Conservation (phyloP, 176 grass and related monocot species). For the Avena insularis region DNA sequence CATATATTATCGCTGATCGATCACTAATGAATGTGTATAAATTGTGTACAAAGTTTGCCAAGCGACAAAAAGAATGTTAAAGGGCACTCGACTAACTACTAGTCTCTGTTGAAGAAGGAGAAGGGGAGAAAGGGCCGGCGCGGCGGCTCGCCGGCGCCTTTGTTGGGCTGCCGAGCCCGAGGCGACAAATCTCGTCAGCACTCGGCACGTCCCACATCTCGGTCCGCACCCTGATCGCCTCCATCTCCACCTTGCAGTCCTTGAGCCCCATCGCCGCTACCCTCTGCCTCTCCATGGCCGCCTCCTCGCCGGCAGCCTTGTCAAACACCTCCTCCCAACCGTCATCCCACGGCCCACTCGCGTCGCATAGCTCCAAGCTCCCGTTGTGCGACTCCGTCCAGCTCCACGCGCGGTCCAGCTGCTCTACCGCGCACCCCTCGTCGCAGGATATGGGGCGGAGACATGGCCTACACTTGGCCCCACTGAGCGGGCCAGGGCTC, state of each 20-base stretch:
- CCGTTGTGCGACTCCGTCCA: constrained; percentile 67
- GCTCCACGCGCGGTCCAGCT: constrained; percentile 44
- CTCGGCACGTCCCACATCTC: constrained; percentile 57
- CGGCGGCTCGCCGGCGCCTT: neutral
- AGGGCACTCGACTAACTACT: too few relatives aligned
- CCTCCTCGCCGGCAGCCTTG: constrained; percentile 45
- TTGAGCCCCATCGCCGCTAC: constrained; percentile 39
- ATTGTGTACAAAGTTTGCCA: too few relatives aligned
- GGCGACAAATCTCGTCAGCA: constrained; percentile 49
- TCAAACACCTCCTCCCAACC: constrained; percentile 73
- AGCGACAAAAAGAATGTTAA: too few relatives aligned
- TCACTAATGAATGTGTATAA: too few relatives aligned
- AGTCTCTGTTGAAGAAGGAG: neutral
- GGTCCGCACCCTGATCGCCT: constrained; percentile 19
- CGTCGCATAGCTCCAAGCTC: constrained; percentile 66
- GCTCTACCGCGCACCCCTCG: neutral
- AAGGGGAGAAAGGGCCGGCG: neutral
- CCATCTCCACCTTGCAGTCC: constrained; percentile 54
- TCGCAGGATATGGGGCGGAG: constrained; percentile 31
- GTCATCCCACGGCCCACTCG: constrained; percentile 50
- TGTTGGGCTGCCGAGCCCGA: neutral
- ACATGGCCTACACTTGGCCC: constrained; percentile 86
- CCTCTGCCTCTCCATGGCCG: constrained; percentile 26
- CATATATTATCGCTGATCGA: neutral
- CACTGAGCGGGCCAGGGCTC: constrained; percentile 72